Percentiles rank a stretch among this genome's conserved stretches.
Conservation (phyloP, 805 yeast species). For the Komagataella pseudopastoris region DNA sequence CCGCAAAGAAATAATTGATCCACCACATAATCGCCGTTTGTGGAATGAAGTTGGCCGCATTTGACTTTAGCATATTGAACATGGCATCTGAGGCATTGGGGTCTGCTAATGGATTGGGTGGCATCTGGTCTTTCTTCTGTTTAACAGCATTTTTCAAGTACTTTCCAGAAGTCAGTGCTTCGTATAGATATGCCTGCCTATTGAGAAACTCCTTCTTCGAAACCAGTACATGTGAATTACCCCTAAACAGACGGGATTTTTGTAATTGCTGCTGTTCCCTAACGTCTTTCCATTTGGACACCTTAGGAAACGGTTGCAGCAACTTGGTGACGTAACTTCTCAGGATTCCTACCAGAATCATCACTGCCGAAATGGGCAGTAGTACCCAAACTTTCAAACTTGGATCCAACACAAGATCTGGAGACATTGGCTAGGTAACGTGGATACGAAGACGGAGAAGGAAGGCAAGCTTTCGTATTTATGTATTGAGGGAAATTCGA, state of each 20-base stretch:
- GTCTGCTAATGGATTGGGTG: conserved; percentile 55
- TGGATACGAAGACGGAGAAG: background rate
- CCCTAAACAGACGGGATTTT: conserved; percentile 43
- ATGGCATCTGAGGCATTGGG: conserved; percentile 60
- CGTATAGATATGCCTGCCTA: conserved; percentile 35
- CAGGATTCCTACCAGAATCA: conserved; percentile 77
- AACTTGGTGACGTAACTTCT: conserved; percentile 56
- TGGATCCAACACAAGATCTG: conserved; percentile 65
- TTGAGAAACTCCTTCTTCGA: conserved; percentile 31
- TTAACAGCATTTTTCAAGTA: conserved; percentile 37
- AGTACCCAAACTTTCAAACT: conserved; percentile 80
- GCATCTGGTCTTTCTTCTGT: conserved; percentile 19
- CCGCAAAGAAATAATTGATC: conserved; percentile 89
- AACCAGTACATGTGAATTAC: conserved; percentile 34
- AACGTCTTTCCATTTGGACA: conserved; percentile 33
- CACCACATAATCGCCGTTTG: conserved; percentile 93
- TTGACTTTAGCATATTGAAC: conserved; percentile 67
- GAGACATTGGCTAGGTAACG: conserved; percentile 11
- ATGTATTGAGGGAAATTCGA: background rate
- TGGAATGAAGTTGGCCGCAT: conserved; percentile 74
- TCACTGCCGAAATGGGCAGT: conserved; percentile 76
- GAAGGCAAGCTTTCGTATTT: background rate
- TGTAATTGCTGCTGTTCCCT: conserved; percentile 54
- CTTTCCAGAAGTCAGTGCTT: conserved; percentile 35
- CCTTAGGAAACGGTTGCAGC: conserved; percentile 43